A percentile compares a stretch with the other conserved stretches of the same genome.
Evolutionary conservation across 2,329 filamentous ascomycete species (phyloP).

Genomic region (Sporothrix protearum): DNA sequence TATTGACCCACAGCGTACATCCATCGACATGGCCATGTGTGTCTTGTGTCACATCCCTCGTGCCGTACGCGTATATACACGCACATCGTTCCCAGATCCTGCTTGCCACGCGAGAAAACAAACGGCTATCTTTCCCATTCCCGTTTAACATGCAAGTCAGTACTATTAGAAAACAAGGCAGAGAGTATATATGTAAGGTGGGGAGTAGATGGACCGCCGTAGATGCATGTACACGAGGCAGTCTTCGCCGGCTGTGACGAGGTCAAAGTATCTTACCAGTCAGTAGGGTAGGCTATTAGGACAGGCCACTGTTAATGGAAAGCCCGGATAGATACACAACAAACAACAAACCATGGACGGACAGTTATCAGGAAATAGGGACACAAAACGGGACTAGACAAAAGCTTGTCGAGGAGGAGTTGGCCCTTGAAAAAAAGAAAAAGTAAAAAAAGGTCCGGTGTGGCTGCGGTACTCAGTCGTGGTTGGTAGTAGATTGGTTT

Average conservation of each 20-base stretch:
- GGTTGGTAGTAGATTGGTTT: not conserved
- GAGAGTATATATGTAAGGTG: too few species aligned
- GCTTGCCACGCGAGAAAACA: not conserved
- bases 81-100: not conserved
- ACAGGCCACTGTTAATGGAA: not conserved
- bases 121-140: not conserved
- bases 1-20: not conserved
- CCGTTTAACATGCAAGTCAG: too few species aligned
- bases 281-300: not conserved
- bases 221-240: too few species aligned
- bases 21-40: not conserved
- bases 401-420: not conserved
- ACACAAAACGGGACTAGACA: not conserved
- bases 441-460: conserved; percentile 4
- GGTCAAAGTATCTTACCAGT: too few species aligned
- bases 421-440: too few species aligned
- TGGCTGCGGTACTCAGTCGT: not conserved
- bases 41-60: not conserved
- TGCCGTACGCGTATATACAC: not conserved
- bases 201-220: too few species aligned
- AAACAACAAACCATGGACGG: not conserved
- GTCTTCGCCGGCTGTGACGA: too few species aligned
- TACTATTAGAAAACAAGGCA: too few species aligned
- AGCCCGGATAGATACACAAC: not conserved
- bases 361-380: not conserved